Evolutionary conservation across 2,329 filamentous ascomycete species (phyloP).

Genomic region (Fusarium algeriense): DNA sequence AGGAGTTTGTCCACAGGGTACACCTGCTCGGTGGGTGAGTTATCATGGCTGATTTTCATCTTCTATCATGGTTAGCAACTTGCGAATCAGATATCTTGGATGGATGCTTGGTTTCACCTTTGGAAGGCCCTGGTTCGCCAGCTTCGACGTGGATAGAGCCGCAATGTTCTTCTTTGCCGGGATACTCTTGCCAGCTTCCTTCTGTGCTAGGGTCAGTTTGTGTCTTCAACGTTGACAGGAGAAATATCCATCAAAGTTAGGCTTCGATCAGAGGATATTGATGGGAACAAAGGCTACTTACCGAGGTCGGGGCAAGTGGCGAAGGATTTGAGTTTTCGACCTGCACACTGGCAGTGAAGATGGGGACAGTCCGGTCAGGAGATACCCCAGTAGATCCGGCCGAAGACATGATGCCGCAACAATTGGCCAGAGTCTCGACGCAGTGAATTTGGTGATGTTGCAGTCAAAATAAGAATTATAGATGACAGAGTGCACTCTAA

Average conservation of each 20-base stretch:
- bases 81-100: not conserved
- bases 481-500: constrained; percentile 46
- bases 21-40: constrained; percentile 52
- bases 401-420: constrained; percentile 48
- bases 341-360: constrained; percentile 29
- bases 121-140: constrained; percentile 65
- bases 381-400: constrained; percentile 47
- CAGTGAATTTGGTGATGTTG: constrained; percentile 17
- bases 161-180: constrained; percentile 59
- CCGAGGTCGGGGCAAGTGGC: constrained; percentile 17
- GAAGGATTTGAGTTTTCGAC: constrained; percentile 41
- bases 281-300: constrained; percentile 35
- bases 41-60: constrained; percentile 62
- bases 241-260: not conserved
- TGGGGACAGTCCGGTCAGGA: constrained; percentile 42
- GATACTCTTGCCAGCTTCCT: constrained; percentile 39
- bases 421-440: constrained; percentile 9
- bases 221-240: not conserved
- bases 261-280: not conserved
- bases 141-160: constrained; percentile 65
- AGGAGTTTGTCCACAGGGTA: constrained; percentile 78
- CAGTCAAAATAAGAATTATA: constrained; percentile 41
- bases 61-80: constrained; percentile 54
- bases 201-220: constrained; percentile 13
- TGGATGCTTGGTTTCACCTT: constrained; percentile 58